Percentiles rank a stretch among this genome's conserved stretches.
phyloP scores from a whole-genome alignment of 805 yeast genomes.

The Candida boleticola region DNA sequence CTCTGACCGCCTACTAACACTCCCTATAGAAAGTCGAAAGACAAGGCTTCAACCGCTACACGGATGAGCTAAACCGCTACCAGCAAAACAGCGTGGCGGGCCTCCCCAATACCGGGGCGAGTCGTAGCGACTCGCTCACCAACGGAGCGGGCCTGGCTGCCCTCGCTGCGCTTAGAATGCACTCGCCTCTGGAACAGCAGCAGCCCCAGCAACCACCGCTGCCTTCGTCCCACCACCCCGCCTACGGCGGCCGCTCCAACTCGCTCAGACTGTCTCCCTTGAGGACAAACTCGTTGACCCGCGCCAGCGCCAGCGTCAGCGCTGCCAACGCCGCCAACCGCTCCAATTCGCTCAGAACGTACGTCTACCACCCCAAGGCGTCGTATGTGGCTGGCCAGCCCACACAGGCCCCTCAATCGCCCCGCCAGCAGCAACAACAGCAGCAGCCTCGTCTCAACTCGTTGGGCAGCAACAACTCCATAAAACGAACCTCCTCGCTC shows the following conservation, averaged over 20 bases:
- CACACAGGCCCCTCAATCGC: conserved; percentile 1
- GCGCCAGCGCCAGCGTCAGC: not conserved
- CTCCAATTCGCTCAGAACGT: conserved; percentile 33
- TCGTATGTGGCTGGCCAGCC: conserved; percentile 35
- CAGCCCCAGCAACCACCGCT: conserved; percentile 10
- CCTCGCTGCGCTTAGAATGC: conserved; percentile 36
- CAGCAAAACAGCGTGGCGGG: conserved; percentile 16
- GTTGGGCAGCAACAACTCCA: conserved; percentile 9
- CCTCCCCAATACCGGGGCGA: conserved; percentile 16
- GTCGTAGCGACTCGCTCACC: conserved; percentile 23
- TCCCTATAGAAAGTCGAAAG: conserved; percentile 5
- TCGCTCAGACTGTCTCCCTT: conserved; percentile 6
- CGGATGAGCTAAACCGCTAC: conserved; percentile 23
- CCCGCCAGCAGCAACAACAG: not conserved
- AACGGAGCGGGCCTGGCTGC: conserved; percentile 42
- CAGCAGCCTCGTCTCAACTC: conserved; percentile 17
- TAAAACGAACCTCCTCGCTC: conserved; percentile 1
- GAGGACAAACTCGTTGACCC: conserved; percentile 21
- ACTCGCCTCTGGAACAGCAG: conserved; percentile 14
- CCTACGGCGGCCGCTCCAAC: conserved; percentile 1
- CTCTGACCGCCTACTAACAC: not conserved
- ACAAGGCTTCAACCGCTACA: conserved; percentile 36
- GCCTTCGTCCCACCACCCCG: conserved; percentile 6
- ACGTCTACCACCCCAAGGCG: conserved; percentile 37
- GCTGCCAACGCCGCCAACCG: conserved; percentile 13